Conservation (phyloP, 2,329 filamentous ascomycete species). For the Neoscytalidium dimidiatum region DNA sequence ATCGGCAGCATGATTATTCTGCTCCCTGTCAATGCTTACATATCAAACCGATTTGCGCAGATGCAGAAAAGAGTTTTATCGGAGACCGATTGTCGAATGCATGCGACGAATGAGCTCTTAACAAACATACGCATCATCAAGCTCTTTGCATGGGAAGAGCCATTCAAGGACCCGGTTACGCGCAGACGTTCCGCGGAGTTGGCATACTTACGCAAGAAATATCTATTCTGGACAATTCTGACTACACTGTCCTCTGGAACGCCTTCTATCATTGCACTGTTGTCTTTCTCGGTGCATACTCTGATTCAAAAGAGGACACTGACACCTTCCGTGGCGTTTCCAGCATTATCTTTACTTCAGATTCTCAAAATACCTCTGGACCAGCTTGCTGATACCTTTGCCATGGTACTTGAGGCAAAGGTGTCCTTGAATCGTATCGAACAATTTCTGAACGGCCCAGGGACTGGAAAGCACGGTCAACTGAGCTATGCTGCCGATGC, state of each 20-base stretch:
- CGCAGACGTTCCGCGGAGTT: constrained; percentile 84
- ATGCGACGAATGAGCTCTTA: constrained; percentile 93
- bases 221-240: constrained; percentile 87
- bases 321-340: constrained; percentile 92
- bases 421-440: constrained; percentile 97
- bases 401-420: constrained; percentile 95
- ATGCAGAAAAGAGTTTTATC: constrained; percentile 90
- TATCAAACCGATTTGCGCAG: constrained; percentile 80
- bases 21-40: constrained; percentile 84
- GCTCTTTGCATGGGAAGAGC: constrained; percentile 97
- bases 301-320: constrained; percentile 85
- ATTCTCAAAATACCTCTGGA: constrained; percentile 90
- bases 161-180: constrained; percentile 82
- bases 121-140: constrained; percentile 99
- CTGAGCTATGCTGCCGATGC: constrained; percentile 71
- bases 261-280: constrained; percentile 91
- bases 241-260: constrained; percentile 97
- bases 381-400: constrained; percentile 97
- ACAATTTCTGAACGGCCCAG: constrained; percentile 87
- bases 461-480: constrained; percentile 93
- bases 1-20: constrained; percentile 88
- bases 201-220: constrained; percentile 74
- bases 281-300: constrained; percentile 93
- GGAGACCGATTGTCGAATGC: constrained; percentile 92
- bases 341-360: constrained; percentile 92